Percentiles rank a stretch among this genome's conserved stretches.
Conservation (phyloP, 2,329 filamentous ascomycete species). For the Monilinia polystroma region DNA sequence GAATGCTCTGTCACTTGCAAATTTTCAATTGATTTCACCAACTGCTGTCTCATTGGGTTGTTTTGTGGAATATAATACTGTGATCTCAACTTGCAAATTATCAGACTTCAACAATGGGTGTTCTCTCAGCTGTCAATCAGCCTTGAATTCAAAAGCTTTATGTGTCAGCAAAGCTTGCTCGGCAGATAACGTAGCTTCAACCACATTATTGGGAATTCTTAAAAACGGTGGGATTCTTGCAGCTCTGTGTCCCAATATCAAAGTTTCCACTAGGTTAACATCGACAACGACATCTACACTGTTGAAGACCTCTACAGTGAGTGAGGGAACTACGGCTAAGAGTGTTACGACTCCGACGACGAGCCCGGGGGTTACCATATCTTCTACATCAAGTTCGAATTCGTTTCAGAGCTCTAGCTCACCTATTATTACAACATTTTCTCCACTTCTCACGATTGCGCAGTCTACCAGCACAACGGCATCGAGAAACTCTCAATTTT, state of each 20-base stretch:
- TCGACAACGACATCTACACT: slow-evolving; percentile 18
- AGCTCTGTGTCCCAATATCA: slow-evolving; percentile 34
- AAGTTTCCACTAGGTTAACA: slow-evolving; percentile 24
- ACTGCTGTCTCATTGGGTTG: slow-evolving; percentile 33
- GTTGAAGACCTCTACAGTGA: slow-evolving; percentile 17
- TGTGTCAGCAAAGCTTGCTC: slow-evolving; percentile 32
- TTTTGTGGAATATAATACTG: slow-evolving; percentile 34
- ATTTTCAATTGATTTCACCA: slow-evolving; percentile 38
- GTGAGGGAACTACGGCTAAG: slow-evolving; percentile 20
- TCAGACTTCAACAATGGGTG: slow-evolving; percentile 37
- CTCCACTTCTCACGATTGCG: not conserved
- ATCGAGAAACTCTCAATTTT: not conserved
- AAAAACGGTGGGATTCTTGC: slow-evolving; percentile 36
- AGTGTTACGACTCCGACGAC: slow-evolving; percentile 20
- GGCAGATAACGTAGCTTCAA: slow-evolving; percentile 29
- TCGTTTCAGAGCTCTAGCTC: not conserved
- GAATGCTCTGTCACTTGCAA: slow-evolving; percentile 37
- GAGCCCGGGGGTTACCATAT: not conserved
- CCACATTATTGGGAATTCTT: slow-evolving; percentile 38
- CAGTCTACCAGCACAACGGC: not conserved
- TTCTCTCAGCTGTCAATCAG: slow-evolving; percentile 33
- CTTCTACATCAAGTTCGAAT: not conserved
- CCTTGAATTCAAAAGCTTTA: slow-evolving; percentile 27
- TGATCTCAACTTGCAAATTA: slow-evolving; percentile 34
- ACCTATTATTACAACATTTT: not conserved